Conservation (phyloP, 2,329 filamentous ascomycete genomes). For the Cladophialophora psammophila region DNA sequence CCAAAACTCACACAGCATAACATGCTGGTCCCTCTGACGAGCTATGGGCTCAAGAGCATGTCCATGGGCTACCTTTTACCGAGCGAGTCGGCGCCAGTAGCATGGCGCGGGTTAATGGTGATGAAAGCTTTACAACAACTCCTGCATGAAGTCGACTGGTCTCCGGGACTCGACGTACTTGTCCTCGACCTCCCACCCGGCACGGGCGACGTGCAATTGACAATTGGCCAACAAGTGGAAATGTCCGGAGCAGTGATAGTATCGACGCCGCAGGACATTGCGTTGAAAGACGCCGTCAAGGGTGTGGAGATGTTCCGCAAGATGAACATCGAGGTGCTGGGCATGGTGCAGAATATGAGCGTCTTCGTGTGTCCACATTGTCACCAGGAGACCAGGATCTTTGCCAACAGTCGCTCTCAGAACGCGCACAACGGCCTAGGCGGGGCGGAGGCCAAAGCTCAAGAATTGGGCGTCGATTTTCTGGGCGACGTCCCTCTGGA, state of each 20-base stretch:
- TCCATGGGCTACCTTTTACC: constrained; percentile 92
- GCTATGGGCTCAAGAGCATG: constrained; percentile 97
- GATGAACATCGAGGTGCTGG: constrained; percentile 77
- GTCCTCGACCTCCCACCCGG: constrained; percentile 92
- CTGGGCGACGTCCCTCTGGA: constrained; percentile 90
- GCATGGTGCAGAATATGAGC: constrained; percentile 92
- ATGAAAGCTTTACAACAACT: constrained; percentile 97
- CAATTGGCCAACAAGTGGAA: constrained; percentile 93
- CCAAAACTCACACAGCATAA: constrained; percentile 55
- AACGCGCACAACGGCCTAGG: constrained; percentile 54
- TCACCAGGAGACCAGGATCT: constrained; percentile 75
- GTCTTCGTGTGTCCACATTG: constrained; percentile 83
- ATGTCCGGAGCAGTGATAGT: constrained; percentile 85
- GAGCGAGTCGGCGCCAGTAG: constrained; percentile 77
- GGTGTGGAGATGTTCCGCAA: constrained; percentile 93
- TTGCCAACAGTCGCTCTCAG: constrained; percentile 58
- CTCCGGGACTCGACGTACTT: constrained; percentile 72
- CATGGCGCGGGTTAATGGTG: constrained; percentile 96
- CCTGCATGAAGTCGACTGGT: constrained; percentile 89
- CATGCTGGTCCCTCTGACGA: constrained; percentile 83
- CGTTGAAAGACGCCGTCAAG: constrained; percentile 88
- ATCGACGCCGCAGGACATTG: constrained; percentile 91
- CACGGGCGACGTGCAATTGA: constrained; percentile 94
- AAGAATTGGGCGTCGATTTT: constrained; percentile 76
- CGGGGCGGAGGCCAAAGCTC: constrained; percentile 72